Base-by-base conservation (phyloP, 495 filamentous ascomycete species). In the Penicillium egyptiacum region DNA sequence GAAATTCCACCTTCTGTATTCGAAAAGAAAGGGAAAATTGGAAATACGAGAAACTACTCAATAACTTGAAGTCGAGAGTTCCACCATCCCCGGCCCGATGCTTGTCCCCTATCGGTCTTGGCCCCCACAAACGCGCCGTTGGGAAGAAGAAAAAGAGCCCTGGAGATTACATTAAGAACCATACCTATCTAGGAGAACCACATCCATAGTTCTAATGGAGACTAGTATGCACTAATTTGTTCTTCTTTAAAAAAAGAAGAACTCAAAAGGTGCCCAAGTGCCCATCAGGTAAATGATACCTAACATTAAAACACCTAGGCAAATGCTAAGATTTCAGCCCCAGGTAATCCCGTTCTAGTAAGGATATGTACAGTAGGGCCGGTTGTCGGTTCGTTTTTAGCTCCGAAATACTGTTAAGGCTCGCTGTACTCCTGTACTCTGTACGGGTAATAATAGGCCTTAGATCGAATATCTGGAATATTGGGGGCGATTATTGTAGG, bases 91-190 rank as follows among this genome's bases (percentile, higher is more conserved):
- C 61, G 47, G 50, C 43, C 54, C 54, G 56, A 55, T 44, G 44
- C 39, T 53, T 33, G 50, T 52, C 53, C 50, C 42, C 41, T 40
- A 26, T 55, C 28, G 47, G 22, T 30, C 50, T 58, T 46, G 53
- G 61, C 64, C 65, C 65, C 60, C 63, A 66, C 60, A 54, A 60
- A 59, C 63, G 26, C 55, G 51, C 65, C 60, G 65, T 66, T 68
- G 42, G 42, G 5, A 50, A 11, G 42, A 41, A 52, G 33, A 35
- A 40, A 30, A 47, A 42, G 12, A 26, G 12, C n/a, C n/a, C n/a
- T n/a, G n/a, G n/a, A n/a, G n/a, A n/a, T 17, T 7, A n/a, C 5
- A 39, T 17, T 33, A 10, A 8, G 16, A 39, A 17, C 11, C 10
- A 33, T 12, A 14, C 30, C 30, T 33, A 33, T 33, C 30, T 33